Evolutionary conservation across 2,329 filamentous ascomycete species (phyloP), one percentile per base, ranked within the genome.

Genomic region (Xylariaceae sp.): DNA sequence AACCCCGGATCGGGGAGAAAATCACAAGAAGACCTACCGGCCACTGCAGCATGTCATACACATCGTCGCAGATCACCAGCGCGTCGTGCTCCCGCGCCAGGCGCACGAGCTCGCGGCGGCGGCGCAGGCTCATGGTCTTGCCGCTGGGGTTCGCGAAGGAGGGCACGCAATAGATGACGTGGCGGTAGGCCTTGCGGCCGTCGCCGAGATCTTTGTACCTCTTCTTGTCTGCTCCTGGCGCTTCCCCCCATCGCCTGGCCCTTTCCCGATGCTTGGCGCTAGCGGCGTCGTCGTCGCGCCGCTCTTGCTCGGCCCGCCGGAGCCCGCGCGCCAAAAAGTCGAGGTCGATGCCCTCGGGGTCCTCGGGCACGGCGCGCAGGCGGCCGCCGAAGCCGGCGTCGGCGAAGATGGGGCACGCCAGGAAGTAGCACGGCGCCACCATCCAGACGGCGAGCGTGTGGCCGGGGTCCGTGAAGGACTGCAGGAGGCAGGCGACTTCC

Each of bases 1-100:
- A 5, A 42, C 16, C 13, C 40, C 23, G 28, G 14, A n/a, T n/a
- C n/a, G n/a, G n/a, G n/a, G n/a, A n/a, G n/a, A n/a, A n/a, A n/a
- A n/a, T n/a, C n/a, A n/a, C n/a, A n/a, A n/a, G n/a, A n/a, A n/a
- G n/a, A n/a, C 40, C 24, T 26, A 61, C 52, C 3, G 75, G 72
- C 86, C 88, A 95, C 54, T 89, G 83, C 5, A 96, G 68, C 45
- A 90, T 82, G 56, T 96, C 90, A 55, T 98, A 98, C 8, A 96
- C 88, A 56, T 98, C 92, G 60, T 96, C 90, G 31, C 76, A 76
- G 18, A 95, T 70, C 35, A 95, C 60, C n/a, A 96, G 70, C 5
- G 85, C 86, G 55, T 96, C 80, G 55, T 82, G 77, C 38, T 78
- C 67, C 36, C 90, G 72, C 0, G 90, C 90, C 5, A 95, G 60